A percentile compares a stretch with the other conserved stretches of the same genome.
phyloP scores from a whole-genome alignment of 805 yeast genomes.

The Saccharomycopsis javanensis region DNA sequence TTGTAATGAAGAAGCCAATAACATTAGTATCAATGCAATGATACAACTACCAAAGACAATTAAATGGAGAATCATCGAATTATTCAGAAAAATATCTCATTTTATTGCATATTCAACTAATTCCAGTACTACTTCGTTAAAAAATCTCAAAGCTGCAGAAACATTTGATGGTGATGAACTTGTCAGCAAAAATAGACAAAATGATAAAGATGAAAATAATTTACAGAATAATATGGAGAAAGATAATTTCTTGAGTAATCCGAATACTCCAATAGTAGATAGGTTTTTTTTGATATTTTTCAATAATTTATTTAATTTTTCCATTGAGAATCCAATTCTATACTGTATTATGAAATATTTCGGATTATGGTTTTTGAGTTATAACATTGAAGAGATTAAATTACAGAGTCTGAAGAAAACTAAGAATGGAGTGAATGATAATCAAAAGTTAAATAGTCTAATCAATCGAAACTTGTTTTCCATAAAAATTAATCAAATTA shows the following conservation, averaged over 20 bases:
- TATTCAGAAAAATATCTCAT: conserved; percentile 14
- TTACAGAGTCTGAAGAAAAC: neutral
- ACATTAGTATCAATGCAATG: neutral
- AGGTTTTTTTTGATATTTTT: conserved; percentile 22
- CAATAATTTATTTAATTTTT: neutral
- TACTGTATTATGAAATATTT: conserved; percentile 25
- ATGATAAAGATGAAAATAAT: neutral
- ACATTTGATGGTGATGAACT: conserved; percentile 8
- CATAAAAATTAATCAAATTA: conserved; percentile 18
- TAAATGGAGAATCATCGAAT: conserved; percentile 12
- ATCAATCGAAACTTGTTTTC: conserved; percentile 16
- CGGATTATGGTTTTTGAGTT: conserved; percentile 19
- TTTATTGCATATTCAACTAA: conserved; percentile 18
- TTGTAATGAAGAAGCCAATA: neutral
- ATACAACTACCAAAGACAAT: conserved; percentile 12
- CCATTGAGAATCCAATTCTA: conserved; percentile 27
- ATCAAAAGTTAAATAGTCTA: neutral
- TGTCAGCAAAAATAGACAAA: neutral
- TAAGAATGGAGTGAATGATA: neutral
- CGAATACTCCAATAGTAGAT: conserved; percentile 26
- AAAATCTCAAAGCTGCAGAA: neutral
- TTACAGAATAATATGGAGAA: conserved; percentile 3
- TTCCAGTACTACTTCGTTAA: neutral
- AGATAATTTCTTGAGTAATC: conserved; percentile 22
- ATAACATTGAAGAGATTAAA: conserved; percentile 15